phyloP scores from a whole-genome alignment of 106 monocot species.

The Platanthera guangdongensis region DNA sequence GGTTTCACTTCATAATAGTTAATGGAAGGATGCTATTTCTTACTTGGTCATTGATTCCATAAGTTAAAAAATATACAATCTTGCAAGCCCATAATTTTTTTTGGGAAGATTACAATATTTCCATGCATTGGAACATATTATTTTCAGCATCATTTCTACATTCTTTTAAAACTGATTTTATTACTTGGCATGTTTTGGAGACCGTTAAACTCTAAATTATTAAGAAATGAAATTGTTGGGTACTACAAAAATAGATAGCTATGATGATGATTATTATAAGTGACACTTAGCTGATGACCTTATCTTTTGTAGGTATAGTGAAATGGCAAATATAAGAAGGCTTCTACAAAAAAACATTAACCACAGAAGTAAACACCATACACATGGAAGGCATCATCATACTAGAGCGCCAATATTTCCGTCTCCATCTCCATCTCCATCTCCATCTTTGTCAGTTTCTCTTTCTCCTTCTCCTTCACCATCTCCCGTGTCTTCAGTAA shows the following conservation, averaged over 20 bases:
- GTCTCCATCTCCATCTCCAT: not conserved
- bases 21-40: not conserved
- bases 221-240: not conserved
- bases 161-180: not conserved
- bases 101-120: not conserved
- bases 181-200: not conserved
- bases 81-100: not conserved
- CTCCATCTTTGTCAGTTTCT: not conserved
- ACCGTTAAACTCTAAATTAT: not conserved
- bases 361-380: not conserved
- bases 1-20: not conserved
- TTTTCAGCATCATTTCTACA: not conserved
- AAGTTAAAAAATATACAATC: not conserved
- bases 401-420: not conserved
- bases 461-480: not conserved
- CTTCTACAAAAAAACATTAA: slow-evolving; percentile 3
- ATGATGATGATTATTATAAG: not conserved
- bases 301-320: slow-evolving; percentile 14
- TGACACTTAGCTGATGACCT: not conserved
- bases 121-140: not conserved
- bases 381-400: not conserved
- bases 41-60: not conserved
- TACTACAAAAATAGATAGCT: not conserved
- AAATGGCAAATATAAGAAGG: slow-evolving; percentile 13
- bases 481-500: not conserved